These are phyloP conservation scores for Tulasnella sp. DNA, from an alignment of 768 basidiomycete genomes.

Conservation along the genomic window DNA sequence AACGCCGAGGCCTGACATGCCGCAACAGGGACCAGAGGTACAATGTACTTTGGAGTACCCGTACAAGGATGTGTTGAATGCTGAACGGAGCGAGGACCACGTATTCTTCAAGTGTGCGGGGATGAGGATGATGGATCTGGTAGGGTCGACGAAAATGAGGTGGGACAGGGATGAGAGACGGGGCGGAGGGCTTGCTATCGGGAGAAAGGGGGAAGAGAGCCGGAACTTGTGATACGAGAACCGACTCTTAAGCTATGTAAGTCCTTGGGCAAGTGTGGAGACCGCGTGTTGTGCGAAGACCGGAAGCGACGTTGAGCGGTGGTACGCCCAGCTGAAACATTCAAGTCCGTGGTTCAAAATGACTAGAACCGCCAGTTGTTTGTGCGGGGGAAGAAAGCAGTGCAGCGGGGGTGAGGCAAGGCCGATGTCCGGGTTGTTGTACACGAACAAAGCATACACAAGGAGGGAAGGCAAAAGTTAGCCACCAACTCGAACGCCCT, in stretches of 20 bases:
- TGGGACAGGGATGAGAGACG: not conserved
- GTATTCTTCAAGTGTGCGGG: not conserved
- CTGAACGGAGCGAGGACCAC: not conserved
- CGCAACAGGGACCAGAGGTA: slow-evolving; percentile 6
- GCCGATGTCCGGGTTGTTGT: not conserved
- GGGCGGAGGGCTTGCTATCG: not conserved
- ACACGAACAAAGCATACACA: not conserved
- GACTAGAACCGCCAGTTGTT: not conserved
- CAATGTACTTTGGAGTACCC: not conserved
- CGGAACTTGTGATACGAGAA: not conserved
- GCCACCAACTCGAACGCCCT: not conserved
- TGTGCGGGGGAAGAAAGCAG: not conserved
- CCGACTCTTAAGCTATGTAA: not conserved
- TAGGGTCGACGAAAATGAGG: not conserved
- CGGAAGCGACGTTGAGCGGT: not conserved
- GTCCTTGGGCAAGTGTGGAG: not conserved
- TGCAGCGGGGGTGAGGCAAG: not conserved
- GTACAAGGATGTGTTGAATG: not conserved
- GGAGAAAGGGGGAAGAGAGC: not conserved
- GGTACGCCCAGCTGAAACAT: not conserved
- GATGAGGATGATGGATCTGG: not conserved
- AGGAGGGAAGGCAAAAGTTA: not conserved
- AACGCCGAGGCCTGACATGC: slow-evolving; percentile 1
- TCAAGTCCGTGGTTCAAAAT: not conserved
- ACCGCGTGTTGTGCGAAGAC: not conserved